Conservation (phyloP, 2,329 filamentous ascomycete species). For the Keithomyces neogunnii region DNA sequence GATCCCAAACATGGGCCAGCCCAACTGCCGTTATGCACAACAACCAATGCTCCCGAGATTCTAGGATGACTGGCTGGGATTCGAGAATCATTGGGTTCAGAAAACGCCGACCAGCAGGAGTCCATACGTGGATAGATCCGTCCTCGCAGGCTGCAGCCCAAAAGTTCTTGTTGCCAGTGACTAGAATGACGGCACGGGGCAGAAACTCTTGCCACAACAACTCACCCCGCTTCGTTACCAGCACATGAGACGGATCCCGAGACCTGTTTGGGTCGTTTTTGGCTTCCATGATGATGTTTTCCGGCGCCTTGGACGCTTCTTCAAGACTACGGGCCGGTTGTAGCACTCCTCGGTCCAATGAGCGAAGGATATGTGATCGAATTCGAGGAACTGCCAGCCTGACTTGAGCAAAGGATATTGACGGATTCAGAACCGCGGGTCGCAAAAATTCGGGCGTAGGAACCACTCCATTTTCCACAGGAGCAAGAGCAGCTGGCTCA, state of each 20-base stretch:
- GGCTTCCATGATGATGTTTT: constrained; percentile 77
- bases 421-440: constrained; percentile 78
- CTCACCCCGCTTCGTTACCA: constrained; percentile 70
- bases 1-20: constrained; percentile 88
- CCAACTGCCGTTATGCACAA: constrained; percentile 84
- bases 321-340: constrained; percentile 45
- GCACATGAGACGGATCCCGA: constrained; percentile 77
- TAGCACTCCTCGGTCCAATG: constrained; percentile 60
- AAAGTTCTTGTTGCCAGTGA: constrained; percentile 82
- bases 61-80: constrained; percentile 87
- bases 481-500: constrained; percentile 61
- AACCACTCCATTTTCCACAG: constrained; percentile 50
- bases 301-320: constrained; percentile 53
- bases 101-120: constrained; percentile 77
- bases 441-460: constrained; percentile 76
- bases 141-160: constrained; percentile 94
- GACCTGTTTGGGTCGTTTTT: constrained; percentile 64
- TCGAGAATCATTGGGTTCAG: constrained; percentile 82
- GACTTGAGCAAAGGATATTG: constrained; percentile 72
- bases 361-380: constrained; percentile 71
- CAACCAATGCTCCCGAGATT: constrained; percentile 82
- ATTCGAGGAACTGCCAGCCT: constrained; percentile 83
- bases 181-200: constrained; percentile 75
- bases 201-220: constrained; percentile 91
- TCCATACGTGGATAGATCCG: constrained; percentile 84